Percentiles rank a stretch among this genome's conserved stretches.
Evolutionary conservation across 1,139 yeast genomes (phyloP).

Genomic region (Scheffersomyces cryptocercus): DNA sequence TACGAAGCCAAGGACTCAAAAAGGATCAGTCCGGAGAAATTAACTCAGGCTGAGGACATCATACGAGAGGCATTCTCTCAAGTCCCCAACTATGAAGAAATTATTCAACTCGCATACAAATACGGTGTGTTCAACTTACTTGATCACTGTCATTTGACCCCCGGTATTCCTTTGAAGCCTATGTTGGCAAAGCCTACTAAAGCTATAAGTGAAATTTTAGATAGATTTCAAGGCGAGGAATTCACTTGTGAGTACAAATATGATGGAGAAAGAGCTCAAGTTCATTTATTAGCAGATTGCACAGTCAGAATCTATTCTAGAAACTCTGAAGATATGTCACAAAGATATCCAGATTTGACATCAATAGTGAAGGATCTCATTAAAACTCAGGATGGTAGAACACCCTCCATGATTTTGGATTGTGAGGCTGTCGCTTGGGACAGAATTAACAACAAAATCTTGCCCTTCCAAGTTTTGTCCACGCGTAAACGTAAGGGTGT

Average conservation of each 20-base stretch:
- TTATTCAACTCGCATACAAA: conserved; percentile 65
- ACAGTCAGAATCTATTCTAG: conserved; percentile 79
- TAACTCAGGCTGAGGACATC: conserved; percentile 68
- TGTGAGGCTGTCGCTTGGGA: conserved; percentile 99
- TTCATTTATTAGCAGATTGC: conserved; percentile 73
- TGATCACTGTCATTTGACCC: conserved; percentile 73
- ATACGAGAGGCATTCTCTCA: conserved; percentile 86
- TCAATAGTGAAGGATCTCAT: conserved; percentile 66
- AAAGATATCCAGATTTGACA: conserved; percentile 88
- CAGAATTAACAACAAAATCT: conserved; percentile 63
- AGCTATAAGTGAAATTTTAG: conserved; percentile 84
- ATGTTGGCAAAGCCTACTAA: conserved; percentile 99
- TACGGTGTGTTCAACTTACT: conserved; percentile 66
- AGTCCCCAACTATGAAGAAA: conserved; percentile 84
- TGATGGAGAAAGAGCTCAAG: conserved; percentile 97
- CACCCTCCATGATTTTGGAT: conserved; percentile 68
- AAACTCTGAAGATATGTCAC: conserved; percentile 96
- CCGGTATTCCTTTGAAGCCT: conserved; percentile 95
- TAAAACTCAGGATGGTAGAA: conserved; percentile 31
- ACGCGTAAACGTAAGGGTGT: conserved; percentile 95
- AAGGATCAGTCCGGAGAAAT: conserved; percentile 37
- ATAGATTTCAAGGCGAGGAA: conserved; percentile 78
- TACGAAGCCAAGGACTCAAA: conserved; percentile 42
- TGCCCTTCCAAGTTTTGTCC: conserved; percentile 90
- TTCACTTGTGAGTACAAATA: conserved; percentile 96